Conservation (phyloP, 2,329 filamentous ascomycete species). For the Exserohilum rostratum region DNA sequence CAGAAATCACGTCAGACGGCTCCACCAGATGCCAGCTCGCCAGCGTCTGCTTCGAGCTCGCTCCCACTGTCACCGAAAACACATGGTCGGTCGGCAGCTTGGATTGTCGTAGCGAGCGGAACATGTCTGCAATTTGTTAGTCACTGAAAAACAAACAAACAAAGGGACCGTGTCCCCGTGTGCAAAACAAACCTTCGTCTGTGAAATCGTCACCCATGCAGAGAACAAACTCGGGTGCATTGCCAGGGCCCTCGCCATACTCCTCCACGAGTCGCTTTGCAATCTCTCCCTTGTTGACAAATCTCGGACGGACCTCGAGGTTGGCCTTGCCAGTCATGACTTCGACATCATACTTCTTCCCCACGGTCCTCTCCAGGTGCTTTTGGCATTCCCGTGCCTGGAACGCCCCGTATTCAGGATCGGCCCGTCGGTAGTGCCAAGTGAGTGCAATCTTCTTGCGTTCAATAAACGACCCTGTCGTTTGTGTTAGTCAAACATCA, state of each 20-base stretch:
- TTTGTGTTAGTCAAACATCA: slow-evolving; percentile 18
- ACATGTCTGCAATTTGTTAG: slow-evolving; percentile 65
- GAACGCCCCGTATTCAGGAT: slow-evolving; percentile 81
- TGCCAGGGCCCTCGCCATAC: slow-evolving; percentile 64
- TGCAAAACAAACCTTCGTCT: slow-evolving; percentile 79
- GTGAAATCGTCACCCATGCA: slow-evolving; percentile 96
- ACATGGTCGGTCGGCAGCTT: slow-evolving; percentile 68
- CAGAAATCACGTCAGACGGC: slow-evolving; percentile 82
- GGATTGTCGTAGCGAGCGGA: slow-evolving; percentile 73
- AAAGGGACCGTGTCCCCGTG: too few relatives aligned
- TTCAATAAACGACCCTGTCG: slow-evolving; percentile 83
- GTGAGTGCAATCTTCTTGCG: slow-evolving; percentile 92
- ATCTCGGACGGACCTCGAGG: slow-evolving; percentile 92
- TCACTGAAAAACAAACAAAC: slow-evolving; percentile 7
- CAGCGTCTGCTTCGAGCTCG: slow-evolving; percentile 88
- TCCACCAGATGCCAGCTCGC: slow-evolving; percentile 90
- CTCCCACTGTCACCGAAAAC: slow-evolving; percentile 90
- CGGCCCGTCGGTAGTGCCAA: slow-evolving; percentile 94
- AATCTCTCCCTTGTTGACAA: slow-evolving; percentile 98
- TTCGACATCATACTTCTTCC: slow-evolving; percentile 84
- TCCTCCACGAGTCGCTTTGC: slow-evolving; percentile 79
- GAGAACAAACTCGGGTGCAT: slow-evolving; percentile 80
- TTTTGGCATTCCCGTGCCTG: slow-evolving; percentile 82
- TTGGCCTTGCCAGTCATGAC: slow-evolving; percentile 98
- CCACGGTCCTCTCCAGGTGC: slow-evolving; percentile 77